Conservation (phyloP, 2,329 filamentous ascomycete genomes). For the Colletotrichum kahawae region DNA sequence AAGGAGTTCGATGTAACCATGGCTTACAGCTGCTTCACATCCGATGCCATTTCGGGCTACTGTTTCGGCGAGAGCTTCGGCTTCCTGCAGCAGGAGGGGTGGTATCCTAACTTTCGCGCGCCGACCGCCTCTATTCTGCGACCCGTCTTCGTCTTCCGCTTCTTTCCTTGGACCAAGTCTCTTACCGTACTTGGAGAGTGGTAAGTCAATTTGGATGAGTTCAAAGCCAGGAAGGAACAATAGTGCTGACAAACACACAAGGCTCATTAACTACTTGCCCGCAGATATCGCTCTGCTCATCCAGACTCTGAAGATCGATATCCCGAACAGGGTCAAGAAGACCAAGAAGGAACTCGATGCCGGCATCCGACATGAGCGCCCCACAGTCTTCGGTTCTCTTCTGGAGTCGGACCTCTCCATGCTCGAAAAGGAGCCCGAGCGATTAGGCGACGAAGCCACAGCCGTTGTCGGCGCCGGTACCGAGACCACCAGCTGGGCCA, state of each 20-base stretch:
- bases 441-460: slow-evolving; percentile 19
- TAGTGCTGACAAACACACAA: neutral
- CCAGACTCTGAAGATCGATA: slow-evolving; percentile 18
- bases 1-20: slow-evolving; percentile 36
- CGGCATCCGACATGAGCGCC: slow-evolving; percentile 21
- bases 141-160: slow-evolving; percentile 27
- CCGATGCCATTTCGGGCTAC: slow-evolving; percentile 42
- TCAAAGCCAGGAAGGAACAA: neutral
- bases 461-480: slow-evolving; percentile 22
- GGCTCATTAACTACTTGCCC: slow-evolving; percentile 21
- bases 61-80: slow-evolving; percentile 42
- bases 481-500: slow-evolving; percentile 30
- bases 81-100: slow-evolving; percentile 34
- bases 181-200: slow-evolving; percentile 18
- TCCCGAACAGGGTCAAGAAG: slow-evolving; percentile 18
- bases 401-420: slow-evolving; percentile 20
- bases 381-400: slow-evolving; percentile 21
- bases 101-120: slow-evolving; percentile 38
- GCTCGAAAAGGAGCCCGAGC: slow-evolving; percentile 9
- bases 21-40: slow-evolving; percentile 43
- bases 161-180: slow-evolving; percentile 27
- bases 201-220: neutral
- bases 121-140: slow-evolving; percentile 24
- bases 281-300: slow-evolving; percentile 20
- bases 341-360: slow-evolving; percentile 21